Base-by-base conservation (phyloP, 2,329 filamentous ascomycete genomes). In the Conoideocrella luteorostrata region DNA sequence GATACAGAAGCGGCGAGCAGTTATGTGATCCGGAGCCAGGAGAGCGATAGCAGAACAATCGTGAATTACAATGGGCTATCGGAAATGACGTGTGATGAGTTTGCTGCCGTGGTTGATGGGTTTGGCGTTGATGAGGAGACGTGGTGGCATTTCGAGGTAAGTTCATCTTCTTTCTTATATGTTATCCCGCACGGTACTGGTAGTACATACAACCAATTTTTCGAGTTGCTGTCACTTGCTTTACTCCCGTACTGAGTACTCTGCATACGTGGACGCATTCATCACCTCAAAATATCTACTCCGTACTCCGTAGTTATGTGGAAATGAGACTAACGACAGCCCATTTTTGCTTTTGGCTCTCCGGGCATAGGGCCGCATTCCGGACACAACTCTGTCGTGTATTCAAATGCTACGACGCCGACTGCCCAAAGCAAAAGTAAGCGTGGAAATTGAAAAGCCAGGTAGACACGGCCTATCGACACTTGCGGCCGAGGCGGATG, bases 101-200 rank as follows among this genome's bases (percentile, higher is more conserved):
- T 88, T 47, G 55, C 59, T 13, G 47, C 45, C 11, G 63, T 74
- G 17, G 68, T 65, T 29, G 57, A 66, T 18, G 56, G 52, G 20
- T 59, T 79, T 37, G 54, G 54, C 4, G 46, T 50, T 7, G 53
- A 62, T 28, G 56, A 62, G 24, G 58, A 63, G 43, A 66, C 63
- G 20, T 87, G 80, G 82, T 84, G 80, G 67, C 84, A 88, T 66
- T 88, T 87, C 52, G 84, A 88, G 70, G 81, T 80, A 58, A 55
- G 65, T 46, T 23, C 44, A 33, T 15, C 12, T 12, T 32, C 17
- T 20, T 37, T 4, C 35, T 38, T 7, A 22, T 20, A 4, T 13
- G n/a, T 33, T 15, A n/a, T n/a, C n/a, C n/a, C n/a, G n/a, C n/a
- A n/a, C n/a, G n/a, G n/a, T n/a, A n/a, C n/a, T n/a, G n/a, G n/a